Base-by-base conservation (phyloP, 257 asterid genomes). In the Cynanchum wilfordii region DNA sequence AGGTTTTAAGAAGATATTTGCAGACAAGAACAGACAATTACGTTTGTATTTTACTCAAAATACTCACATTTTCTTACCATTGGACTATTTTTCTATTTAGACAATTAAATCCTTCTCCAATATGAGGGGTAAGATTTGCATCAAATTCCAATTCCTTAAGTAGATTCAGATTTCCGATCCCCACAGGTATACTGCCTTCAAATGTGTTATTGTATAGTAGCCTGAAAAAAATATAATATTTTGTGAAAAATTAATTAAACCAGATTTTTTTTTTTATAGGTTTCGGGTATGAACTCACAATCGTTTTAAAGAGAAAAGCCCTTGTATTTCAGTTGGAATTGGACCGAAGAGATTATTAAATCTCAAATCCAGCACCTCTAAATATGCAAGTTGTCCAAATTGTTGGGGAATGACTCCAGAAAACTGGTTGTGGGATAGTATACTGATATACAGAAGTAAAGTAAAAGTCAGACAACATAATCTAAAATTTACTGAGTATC, bases 281-380 rank as follows among this genome's bases (percentile, higher is more conserved):
- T 24, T 17, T 20, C 4, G 45, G 0, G 52, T 70, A 66, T 24
- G n/a, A 66, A 77, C 96, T 82, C 82, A 93, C 97, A 93, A 69
- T 72, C 76, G 84, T 84, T 77, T 85, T 51, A 94, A 80, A 12
- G 86, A 87, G 66, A 74, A 84, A 67, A 91, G 69, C 66, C 77
- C 78, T 76, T 96, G 97, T 51, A 94, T 83, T 83, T 88, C 93
- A 66, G 84, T 83, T 16, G 99, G 99, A 83, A 94, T 73, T 25
- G 80, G 68, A 71, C 99, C 99, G 20, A 83, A 81, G 81, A 94
- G 81, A 51, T 78, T 79, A 76, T 94, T 94, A 78, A 86, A 83
- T 71, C 95, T 88, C 85, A 94, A 75, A 75, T 94, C 96, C 88
- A 94, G 67, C 67, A 89, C 89, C 81, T 94, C 93, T 57, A 94